These are phyloP conservation scores for Wickerhamomyces sp. DNA, from an alignment of 1,139 yeast genomes.

Conservation along the genomic window DNA sequence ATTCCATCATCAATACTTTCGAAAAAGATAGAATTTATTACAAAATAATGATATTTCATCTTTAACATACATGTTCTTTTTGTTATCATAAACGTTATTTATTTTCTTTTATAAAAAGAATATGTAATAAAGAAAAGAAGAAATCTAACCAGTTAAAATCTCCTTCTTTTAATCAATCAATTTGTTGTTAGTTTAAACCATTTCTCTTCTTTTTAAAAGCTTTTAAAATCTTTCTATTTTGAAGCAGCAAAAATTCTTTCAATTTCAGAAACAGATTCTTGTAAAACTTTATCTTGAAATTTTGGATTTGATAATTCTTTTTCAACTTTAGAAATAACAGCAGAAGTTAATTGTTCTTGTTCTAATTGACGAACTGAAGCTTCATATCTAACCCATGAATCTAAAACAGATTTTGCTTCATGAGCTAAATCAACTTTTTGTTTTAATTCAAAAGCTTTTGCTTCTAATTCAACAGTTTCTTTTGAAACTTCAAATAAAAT, in stretches of 20 bases:
- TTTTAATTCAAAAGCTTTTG: constrained; percentile 86
- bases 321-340: constrained; percentile 86
- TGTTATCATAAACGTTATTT: too few species aligned
- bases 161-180: neutral
- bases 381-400: constrained; percentile 99
- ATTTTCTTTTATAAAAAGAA: too few species aligned
- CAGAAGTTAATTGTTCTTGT: constrained; percentile 84
- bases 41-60: neutral
- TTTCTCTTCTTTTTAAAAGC: neutral
- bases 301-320: constrained; percentile 79
- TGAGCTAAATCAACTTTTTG: constrained; percentile 82
- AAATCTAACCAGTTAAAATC: constrained; percentile 4
- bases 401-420: constrained; percentile 93
- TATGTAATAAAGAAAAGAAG: constrained; percentile 3
- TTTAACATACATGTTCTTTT: too few species aligned
- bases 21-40: constrained; percentile 1
- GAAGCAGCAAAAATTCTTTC: constrained; percentile 66
- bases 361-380: constrained; percentile 94
- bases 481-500: constrained; percentile 88
- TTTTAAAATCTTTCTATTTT: constrained; percentile 10
- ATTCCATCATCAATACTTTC: constrained; percentile 13
- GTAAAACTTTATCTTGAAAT: constrained; percentile 90
- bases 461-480: constrained; percentile 95
- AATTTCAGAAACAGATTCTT: constrained; percentile 86
- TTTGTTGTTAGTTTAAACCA: neutral